Evolutionary conservation across 352 stramenopile genomes (phyloP), one percentile per base, ranked within the genome.

Genomic region (Globisporangium spiculum): DNA sequence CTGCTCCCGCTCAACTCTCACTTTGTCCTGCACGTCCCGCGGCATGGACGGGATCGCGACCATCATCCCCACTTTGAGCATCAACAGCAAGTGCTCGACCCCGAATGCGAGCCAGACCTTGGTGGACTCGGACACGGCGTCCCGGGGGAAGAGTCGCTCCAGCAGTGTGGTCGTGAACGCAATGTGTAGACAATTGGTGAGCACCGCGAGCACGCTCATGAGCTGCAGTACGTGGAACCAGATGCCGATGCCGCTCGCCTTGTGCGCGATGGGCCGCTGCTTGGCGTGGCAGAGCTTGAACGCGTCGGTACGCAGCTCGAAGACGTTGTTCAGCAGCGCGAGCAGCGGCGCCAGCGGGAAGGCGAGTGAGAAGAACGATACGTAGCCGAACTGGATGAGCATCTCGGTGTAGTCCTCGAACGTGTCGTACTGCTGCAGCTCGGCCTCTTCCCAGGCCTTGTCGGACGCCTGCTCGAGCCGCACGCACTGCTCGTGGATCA

Each of bases 101-200:
- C 71, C 76, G 58, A 95, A 95, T 1, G 91, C 83, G 34, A 95
- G 69, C 83, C 87, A 95, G n/a, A 93, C 85, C 61, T 93, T 92
- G 38, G 79, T 68, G 3, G 79, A 73, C 0, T 69, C 16, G 0
- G 70, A 76, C 27, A 86, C 69, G 18, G 1, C 18, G 10, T 18
- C 1, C 2, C 7, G 1, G 1, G 83, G 77, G 1, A 80, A 48
- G 2, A 85, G 70, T 1, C 78, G 76, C 75, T 93, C 82, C 38
- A 93, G 52, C 36, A 89, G 67, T 38, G 82, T 90, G 30, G 84
- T 95, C 26, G 85, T 92, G 72, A 93, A 92, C 6, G 86, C 93
- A 71, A 99, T 90, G 58, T 98, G 84, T 65, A 97, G 92, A 67
- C 94, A 98, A 74, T 98, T 99, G 62, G 96, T 99, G 54, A 98